Evolutionary conservation across 306 rosid species (phyloP).

Genomic region (Elaeagnus macrophylla): DNA sequence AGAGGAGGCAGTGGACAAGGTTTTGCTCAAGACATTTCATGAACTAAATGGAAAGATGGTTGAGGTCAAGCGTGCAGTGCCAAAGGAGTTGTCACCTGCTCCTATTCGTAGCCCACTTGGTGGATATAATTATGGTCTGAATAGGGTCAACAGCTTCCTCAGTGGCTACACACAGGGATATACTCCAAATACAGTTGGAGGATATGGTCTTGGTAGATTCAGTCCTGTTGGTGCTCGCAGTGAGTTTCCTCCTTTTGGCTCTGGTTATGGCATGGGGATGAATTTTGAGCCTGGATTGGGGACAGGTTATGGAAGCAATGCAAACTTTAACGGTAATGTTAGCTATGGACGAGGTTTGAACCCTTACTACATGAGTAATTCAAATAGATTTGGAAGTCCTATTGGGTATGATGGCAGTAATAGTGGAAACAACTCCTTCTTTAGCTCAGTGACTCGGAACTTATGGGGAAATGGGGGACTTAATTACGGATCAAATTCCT

Average conservation of each 20-base stretch:
- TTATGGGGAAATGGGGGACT: slow-evolving; percentile 76
- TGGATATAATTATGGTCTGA: slow-evolving; percentile 60
- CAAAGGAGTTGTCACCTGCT: slow-evolving; percentile 80
- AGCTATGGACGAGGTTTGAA: slow-evolving; percentile 67
- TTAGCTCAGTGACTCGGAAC: slow-evolving; percentile 62
- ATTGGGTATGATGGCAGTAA: slow-evolving; percentile 57
- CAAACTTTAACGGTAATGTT: slow-evolving; percentile 49
- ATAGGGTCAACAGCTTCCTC: slow-evolving; percentile 64
- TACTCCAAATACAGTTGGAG: slow-evolving; percentile 57
- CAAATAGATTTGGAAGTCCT: slow-evolving; percentile 59
- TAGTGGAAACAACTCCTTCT: slow-evolving; percentile 69
- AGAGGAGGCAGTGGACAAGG: slow-evolving; percentile 85
- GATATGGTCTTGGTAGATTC: slow-evolving; percentile 72
- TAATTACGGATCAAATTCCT: slow-evolving; percentile 48
- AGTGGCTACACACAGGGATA: slow-evolving; percentile 72
- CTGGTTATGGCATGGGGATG: slow-evolving; percentile 74
- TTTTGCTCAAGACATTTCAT: slow-evolving; percentile 69
- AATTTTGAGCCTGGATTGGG: slow-evolving; percentile 65
- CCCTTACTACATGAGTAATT: slow-evolving; percentile 53
- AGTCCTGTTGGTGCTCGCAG: slow-evolving; percentile 66
- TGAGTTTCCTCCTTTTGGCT: slow-evolving; percentile 61
- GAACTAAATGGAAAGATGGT: slow-evolving; percentile 88
- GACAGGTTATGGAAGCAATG: slow-evolving; percentile 62
- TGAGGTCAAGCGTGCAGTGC: slow-evolving; percentile 93
- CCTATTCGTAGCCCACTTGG: slow-evolving; percentile 66